Evolutionary conservation across 2,329 filamentous ascomycete genomes (phyloP).

Genomic region (Pseudogymnoascus sp.): DNA sequence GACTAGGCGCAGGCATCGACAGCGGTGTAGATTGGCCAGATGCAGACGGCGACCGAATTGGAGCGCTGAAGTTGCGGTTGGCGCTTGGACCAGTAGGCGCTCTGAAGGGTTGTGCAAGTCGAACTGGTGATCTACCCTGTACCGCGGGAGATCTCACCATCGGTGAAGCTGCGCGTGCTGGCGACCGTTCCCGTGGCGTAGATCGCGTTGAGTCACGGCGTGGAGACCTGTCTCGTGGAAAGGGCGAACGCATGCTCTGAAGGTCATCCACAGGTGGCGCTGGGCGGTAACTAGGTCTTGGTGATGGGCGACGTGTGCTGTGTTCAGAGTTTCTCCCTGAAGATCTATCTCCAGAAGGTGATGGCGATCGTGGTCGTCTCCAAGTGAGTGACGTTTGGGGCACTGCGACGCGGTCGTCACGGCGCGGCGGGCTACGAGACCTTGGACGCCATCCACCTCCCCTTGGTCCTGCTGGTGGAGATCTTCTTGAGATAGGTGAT

Average conservation of each 20-base stretch:
- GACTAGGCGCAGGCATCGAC: constrained; percentile 17
- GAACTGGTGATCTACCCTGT: constrained; percentile 25
- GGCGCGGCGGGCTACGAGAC: constrained; percentile 45
- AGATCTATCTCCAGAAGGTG: constrained; percentile 39
- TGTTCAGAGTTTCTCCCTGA: constrained; percentile 48
- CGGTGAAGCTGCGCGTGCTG: constrained; percentile 17
- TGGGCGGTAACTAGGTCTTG: constrained; percentile 38
- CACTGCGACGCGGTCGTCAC: constrained; percentile 37
- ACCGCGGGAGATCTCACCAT: constrained; percentile 3
- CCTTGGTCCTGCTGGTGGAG: constrained; percentile 30
- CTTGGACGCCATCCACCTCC: constrained; percentile 27
- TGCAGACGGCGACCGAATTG: not conserved
- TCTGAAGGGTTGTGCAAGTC: constrained; percentile 25
- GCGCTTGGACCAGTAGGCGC: constrained; percentile 28
- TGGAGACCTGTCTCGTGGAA: constrained; percentile 10
- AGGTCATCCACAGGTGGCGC: constrained; percentile 25
- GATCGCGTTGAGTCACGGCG: constrained; percentile 24
- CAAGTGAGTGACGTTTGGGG: constrained; percentile 39
- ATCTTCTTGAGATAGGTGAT: constrained; percentile 27
- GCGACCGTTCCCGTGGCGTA: constrained; percentile 26
- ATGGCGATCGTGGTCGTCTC: constrained; percentile 32
- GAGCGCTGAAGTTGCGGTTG: constrained; percentile 24
- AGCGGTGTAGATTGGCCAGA: constrained; percentile 15
- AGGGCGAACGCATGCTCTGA: constrained; percentile 22
- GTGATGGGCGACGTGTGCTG: constrained; percentile 55